phyloP scores from a whole-genome alignment of 176 grass and related monocot genomes.

The Eremochloa ophiuroides region DNA sequence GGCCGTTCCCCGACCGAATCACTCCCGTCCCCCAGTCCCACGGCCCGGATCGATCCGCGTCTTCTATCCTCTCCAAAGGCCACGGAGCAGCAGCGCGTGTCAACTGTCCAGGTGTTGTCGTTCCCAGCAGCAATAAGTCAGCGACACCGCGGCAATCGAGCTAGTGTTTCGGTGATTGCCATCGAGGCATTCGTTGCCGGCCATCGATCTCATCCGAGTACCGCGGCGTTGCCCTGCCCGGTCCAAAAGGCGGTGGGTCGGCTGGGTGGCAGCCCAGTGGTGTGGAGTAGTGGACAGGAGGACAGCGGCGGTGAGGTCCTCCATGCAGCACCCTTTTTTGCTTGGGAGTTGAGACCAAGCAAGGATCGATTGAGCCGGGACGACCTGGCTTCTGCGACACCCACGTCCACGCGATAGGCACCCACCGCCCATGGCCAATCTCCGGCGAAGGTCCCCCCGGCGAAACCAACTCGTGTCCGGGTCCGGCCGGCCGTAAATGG shows the following conservation, averaged over 20 bases:
- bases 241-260: slow-evolving; percentile 1
- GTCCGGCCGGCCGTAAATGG: too few species aligned
- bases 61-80: background rate
- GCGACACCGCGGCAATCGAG: background rate
- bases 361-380: background rate
- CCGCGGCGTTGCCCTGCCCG: background rate
- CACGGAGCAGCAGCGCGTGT: background rate
- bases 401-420: background rate
- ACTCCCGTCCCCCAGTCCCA: background rate
- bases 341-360: background rate
- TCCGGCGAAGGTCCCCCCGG: background rate
- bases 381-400: background rate
- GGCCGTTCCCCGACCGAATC: slow-evolving; percentile 13
- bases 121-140: background rate
- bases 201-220: background rate
- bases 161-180: background rate
- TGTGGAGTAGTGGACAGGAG: background rate
- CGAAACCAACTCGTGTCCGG: background rate
- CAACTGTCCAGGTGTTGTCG: too few species aligned
- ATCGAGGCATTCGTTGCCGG: background rate
- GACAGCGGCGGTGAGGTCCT: background rate
- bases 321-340: background rate
- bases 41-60: background rate
- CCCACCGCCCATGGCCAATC: background rate
- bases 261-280: background rate